Evolutionary conservation across 441 rosid species (phyloP), one percentile per base, ranked within the genome.

Genomic region (Iberis amara): DNA sequence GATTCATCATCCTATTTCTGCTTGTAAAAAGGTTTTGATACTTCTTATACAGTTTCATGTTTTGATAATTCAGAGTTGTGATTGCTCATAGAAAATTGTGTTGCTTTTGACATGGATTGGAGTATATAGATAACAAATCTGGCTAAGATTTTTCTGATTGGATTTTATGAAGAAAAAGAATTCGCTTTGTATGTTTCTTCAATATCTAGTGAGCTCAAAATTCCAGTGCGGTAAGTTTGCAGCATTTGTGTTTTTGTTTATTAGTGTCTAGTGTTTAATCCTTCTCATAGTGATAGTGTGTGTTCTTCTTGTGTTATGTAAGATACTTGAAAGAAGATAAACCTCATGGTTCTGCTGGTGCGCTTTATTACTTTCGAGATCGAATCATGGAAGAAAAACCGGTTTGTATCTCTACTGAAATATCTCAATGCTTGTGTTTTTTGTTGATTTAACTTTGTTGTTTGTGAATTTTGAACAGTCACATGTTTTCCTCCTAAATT

Each of bases 291-390:
- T n/a, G n/a, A 37, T 47, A 7, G 8, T 23, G 39, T 48, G 59
- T 31, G 3, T 24, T 24, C 27, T 24, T 27, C 41, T 45, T 38
- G 8, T 52, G 30, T 45, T 57, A 30, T 57, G 45, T 58, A n/a
- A 89, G 97, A 69, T 89, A 86, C 79, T 70, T 86, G 76, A 83
- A 72, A 73, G 97, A 89, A 73, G 89, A 89, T 64, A 83, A 76
- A 40, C 95, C 97, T 0, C 94, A 86, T 68, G 97, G 97, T 61
- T 89, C 94, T 0, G 97, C 97, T 56, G 97, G 97, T 74, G 96
- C 89, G 36, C 91, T 86, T 50, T 80, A 80, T 64, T 72, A 83
- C 71, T 89, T 86, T 67, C 78, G 84, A 48, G 79, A 80, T 58
- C 57, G 70, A 27, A 82, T 89, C 52, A 82, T 86, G 96, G 95